Conservation (phyloP, 495 filamentous ascomycete species). For the Trichoderma asperelloides region DNA sequence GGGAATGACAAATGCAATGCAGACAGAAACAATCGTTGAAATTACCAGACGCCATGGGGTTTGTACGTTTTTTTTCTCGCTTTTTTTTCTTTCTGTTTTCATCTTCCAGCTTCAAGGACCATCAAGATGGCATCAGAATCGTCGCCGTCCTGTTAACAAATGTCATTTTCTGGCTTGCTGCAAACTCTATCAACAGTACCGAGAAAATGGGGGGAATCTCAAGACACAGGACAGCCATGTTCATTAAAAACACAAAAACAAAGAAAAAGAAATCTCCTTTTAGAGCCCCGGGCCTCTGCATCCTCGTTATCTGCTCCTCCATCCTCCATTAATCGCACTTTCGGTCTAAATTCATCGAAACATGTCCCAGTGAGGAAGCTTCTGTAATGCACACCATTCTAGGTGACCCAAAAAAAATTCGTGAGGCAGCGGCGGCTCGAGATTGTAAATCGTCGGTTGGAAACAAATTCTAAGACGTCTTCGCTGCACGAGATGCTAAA, state of each 20-base stretch:
- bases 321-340: neutral
- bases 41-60: slow-evolving; percentile 2
- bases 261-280: slow-evolving; percentile 3
- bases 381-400: slow-evolving; percentile 3
- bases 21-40: neutral
- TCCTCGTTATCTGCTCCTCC: neutral
- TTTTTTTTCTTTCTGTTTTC: neutral
- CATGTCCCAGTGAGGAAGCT: neutral
- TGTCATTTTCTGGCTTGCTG: slow-evolving; percentile 6
- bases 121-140: slow-evolving; percentile 4
- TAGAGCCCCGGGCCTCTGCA: neutral
- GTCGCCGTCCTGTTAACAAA: neutral
- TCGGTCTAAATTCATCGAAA: slow-evolving; percentile 7
- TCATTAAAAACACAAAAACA: slow-evolving; percentile 1
- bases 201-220: slow-evolving; percentile 6
- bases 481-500: slow-evolving; percentile 1
- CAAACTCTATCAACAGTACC: slow-evolving; percentile 7
- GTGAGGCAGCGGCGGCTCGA: neutral
- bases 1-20: neutral
- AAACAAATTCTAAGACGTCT: slow-evolving; percentile 3
- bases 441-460: neutral
- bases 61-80: neutral
- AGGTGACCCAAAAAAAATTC: neutral
- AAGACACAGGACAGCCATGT: slow-evolving; percentile 7
- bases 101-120: slow-evolving; percentile 1